Evolutionary conservation across 208 protist genomes (phyloP), one percentile per base, ranked within the genome.

Genomic region (Angomonas desouzai): DNA sequence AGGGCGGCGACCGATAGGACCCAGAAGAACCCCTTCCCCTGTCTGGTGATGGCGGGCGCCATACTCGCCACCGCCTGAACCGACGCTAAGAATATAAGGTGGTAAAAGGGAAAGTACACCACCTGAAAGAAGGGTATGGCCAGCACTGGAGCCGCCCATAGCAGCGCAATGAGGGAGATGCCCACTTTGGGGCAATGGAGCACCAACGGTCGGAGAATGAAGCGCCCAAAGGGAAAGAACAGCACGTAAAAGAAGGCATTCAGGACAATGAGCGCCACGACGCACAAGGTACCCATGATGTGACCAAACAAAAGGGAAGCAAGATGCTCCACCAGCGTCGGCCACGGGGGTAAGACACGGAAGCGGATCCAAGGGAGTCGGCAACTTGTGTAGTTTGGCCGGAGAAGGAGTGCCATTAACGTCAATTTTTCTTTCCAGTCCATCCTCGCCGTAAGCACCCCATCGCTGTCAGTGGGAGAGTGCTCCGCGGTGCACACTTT

Each of bases 291-390:
- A 20, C 70, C 62, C 13, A 89, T 36, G 55, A 59, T 63, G 55
- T 77, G 81, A 58, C 79, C 72, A 53, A 80, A 74, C 43, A 72
- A 69, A 33, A 87, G 47, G 36, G 75, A 79, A n/a, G 79, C 58
- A 25, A 89, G 57, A 58, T 87, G 75, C 47, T 85, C 82, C 28
- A 66, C 36, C 3, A 79, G 63, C n/a, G 78, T 62, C 27, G 75
- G 51, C 74, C 72, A 76, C 45, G 77, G 70, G 13, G 76, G 61
- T n/a, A 73, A 65, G 6, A 72, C 68, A 55, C 83, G 81, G 62
- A 85, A 74, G 13, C 63, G 59, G 34, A 92, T 79, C 86, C 86
- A 92, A n/a, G 79, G 78, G 55, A 77, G 83, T 57, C 76, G 81
- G 59, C 86, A 92, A 33, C 71, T 60, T 10, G 72, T 66, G 62